Conservation (phyloP, 805 yeast species). For the Starmerella potacharoeniae region DNA sequence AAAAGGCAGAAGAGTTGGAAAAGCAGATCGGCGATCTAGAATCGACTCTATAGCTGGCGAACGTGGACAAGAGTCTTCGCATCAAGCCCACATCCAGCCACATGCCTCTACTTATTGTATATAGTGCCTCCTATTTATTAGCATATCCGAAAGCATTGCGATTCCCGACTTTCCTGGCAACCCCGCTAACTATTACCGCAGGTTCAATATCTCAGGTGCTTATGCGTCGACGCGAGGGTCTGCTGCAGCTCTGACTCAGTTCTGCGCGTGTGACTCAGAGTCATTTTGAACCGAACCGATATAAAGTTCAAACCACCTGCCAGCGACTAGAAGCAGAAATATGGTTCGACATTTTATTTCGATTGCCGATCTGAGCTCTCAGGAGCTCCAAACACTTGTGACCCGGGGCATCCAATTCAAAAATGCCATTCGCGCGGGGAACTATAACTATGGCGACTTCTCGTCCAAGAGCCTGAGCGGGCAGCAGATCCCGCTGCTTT, state of each 20-base stretch:
- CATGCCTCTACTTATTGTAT: too few species aligned
- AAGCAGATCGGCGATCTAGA: neutral
- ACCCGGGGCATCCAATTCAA: conserved; percentile 63
- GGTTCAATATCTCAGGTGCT: neutral
- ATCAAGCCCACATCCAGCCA: too few species aligned
- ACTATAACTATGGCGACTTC: conserved; percentile 34
- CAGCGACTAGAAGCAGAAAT: too few species aligned
- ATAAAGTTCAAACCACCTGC: too few species aligned
- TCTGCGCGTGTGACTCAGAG: neutral
- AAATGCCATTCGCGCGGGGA: conserved; percentile 24
- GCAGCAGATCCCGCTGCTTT: conserved; percentile 69
- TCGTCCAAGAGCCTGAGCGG: conserved; percentile 58
- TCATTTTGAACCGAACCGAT: neutral
- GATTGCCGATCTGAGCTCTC: conserved; percentile 62
- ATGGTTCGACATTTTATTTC: conserved; percentile 55
- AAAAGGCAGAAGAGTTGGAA: neutral
- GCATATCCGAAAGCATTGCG: too few species aligned
- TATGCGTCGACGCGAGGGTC: neutral
- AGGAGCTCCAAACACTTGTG: conserved; percentile 63
- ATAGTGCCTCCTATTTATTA: too few species aligned
- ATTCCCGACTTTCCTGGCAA: too few species aligned
- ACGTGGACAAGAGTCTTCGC: too few species aligned
- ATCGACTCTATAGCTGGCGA: neutral
- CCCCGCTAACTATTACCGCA: too few species aligned
- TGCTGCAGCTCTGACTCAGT: neutral